Conservation (phyloP, 2,329 filamentous ascomycete species). For the Elsinoe necatrix region DNA sequence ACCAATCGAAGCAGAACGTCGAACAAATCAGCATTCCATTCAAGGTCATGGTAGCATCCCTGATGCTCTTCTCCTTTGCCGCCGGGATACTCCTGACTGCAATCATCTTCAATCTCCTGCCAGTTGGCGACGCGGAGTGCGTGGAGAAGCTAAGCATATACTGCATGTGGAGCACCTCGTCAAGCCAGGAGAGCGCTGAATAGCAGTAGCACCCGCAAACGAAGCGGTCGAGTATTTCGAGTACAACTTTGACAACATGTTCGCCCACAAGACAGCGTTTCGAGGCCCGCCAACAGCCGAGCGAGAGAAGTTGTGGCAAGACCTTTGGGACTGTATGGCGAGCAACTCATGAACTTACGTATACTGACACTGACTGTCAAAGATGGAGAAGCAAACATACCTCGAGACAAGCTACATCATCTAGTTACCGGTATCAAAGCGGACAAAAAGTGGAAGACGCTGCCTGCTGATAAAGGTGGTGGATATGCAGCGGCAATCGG, state of each 20-base stretch:
- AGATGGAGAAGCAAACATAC: constrained; percentile 15
- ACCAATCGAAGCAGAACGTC: not conserved
- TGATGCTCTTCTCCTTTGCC: not conserved
- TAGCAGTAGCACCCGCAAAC: constrained; percentile 10
- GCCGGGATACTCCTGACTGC: not conserved
- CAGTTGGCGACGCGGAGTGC: not conserved
- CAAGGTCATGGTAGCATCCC: not conserved
- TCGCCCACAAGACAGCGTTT: constrained; percentile 13
- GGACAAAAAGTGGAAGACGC: not conserved
- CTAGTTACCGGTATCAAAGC: not conserved
- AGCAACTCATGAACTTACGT: not conserved
- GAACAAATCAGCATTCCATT: not conserved
- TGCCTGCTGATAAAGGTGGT: not conserved
- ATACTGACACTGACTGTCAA: not conserved
- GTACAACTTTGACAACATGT: constrained; percentile 17
- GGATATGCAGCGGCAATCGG: constrained; percentile 17
- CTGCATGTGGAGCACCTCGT: not conserved
- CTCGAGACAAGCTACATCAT: constrained; percentile 6
- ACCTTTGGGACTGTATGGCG: constrained; percentile 14
- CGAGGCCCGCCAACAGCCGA: constrained; percentile 17
- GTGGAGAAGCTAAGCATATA: not conserved
- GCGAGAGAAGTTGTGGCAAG: constrained; percentile 16
- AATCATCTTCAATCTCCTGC: not conserved
- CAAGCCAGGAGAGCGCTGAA: not conserved
- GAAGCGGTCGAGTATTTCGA: constrained; percentile 17